Evolutionary conservation across 202 grass and related monocot genomes (phyloP).

Genomic region (Saccharum hybrid): DNA sequence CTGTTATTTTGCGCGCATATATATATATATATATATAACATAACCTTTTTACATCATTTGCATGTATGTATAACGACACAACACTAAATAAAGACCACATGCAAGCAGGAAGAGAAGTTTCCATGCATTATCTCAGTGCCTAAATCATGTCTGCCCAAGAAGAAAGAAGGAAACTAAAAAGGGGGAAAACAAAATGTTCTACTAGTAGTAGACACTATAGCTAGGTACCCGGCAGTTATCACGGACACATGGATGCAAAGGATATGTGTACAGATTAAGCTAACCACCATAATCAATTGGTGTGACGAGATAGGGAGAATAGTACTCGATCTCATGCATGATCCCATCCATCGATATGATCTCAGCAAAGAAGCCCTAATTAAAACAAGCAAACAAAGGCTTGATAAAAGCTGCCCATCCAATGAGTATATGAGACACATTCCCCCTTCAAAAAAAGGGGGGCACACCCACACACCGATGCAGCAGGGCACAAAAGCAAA

Average conservation of each 20-base stretch:
- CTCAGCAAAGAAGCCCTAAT: constrained; percentile 31
- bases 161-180: constrained; percentile 5
- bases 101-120: constrained; percentile 1
- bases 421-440: constrained; percentile 75
- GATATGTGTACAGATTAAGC: constrained; percentile 24
- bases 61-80: not conserved
- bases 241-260: not conserved
- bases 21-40: not conserved
- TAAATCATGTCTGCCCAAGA: constrained; percentile 38
- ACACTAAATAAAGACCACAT: not conserved
- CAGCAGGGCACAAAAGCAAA: constrained; percentile 57
- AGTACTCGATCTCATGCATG: constrained; percentile 42
- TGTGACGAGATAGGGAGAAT: constrained; percentile 33
- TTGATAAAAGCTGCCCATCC: constrained; percentile 75
- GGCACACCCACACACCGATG: constrained; percentile 56
- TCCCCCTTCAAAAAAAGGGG: constrained; percentile 59
- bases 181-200: not conserved
- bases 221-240: not conserved
- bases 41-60: not conserved
- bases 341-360: constrained; percentile 40
- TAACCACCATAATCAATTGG: constrained; percentile 33
- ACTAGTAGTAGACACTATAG: not conserved
- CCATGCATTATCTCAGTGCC: constrained; percentile 27
- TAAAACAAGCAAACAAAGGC: constrained; percentile 64
- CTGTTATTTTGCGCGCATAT: not conserved